phyloP scores from a whole-genome alignment of 2,329 filamentous ascomycete species.

The Cercospora beticola region DNA sequence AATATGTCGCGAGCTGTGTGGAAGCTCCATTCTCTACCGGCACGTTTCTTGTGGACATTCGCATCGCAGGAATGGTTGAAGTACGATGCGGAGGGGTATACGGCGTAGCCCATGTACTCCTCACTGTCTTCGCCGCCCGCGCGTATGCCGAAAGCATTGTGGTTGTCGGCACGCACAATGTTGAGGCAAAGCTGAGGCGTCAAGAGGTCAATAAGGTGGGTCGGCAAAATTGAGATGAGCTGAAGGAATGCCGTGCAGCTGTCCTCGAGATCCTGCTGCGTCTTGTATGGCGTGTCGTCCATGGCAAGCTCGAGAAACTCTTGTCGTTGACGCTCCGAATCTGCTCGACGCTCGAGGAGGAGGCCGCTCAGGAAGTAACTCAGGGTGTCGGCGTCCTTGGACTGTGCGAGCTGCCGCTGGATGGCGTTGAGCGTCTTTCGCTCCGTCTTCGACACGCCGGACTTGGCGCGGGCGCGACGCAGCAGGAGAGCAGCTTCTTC shows the following conservation, averaged over 20 bases:
- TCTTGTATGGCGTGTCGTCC: constrained; percentile 46
- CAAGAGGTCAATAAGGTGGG: constrained; percentile 36
- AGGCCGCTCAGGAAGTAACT: constrained; percentile 45
- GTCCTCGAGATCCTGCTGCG: constrained; percentile 40
- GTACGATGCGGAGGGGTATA: constrained; percentile 50
- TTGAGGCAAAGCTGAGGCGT: constrained; percentile 39
- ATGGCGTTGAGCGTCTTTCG: constrained; percentile 17
- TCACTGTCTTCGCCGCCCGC: constrained; percentile 43
- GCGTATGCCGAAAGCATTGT: constrained; percentile 51
- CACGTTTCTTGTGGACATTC: constrained; percentile 45
- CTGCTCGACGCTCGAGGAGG: constrained; percentile 36
- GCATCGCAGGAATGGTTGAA: constrained; percentile 52
- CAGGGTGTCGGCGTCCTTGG: constrained; percentile 41
- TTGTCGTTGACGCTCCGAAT: constrained; percentile 34
- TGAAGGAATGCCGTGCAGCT: constrained; percentile 46
- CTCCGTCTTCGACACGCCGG: constrained; percentile 15
- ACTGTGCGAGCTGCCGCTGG: constrained; percentile 14
- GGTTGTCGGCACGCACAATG: constrained; percentile 44
- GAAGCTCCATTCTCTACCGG: constrained; percentile 46
- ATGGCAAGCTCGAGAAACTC: constrained; percentile 42
- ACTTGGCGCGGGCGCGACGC: constrained; percentile 3
- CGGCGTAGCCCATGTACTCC: constrained; percentile 51
- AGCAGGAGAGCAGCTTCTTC: constrained; percentile 20
- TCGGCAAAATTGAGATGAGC: constrained; percentile 44
- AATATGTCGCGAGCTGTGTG: constrained; percentile 38